These are phyloP conservation scores for Trifolium repens DNA, from an alignment of 306 rosid species.

Conservation along the genomic window DNA sequence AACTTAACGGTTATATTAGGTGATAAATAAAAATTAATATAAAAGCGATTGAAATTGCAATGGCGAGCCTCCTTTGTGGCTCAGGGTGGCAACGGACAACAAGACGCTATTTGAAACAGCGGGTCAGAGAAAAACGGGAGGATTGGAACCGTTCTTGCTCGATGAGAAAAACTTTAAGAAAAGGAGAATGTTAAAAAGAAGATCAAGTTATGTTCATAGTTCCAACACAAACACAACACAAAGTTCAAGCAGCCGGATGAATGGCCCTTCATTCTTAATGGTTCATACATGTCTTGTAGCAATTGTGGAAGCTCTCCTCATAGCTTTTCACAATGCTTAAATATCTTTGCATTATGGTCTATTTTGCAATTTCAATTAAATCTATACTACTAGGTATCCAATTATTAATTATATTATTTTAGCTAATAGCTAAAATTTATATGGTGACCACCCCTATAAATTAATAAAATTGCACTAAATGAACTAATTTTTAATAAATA, in stretches of 20 bases:
- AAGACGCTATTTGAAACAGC: neutral
- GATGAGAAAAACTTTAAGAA: neutral
- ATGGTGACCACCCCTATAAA: neutral
- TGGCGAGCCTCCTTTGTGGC: neutral
- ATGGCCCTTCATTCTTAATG: neutral
- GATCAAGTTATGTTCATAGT: neutral
- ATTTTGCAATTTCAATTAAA: neutral
- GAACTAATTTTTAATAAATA: neutral
- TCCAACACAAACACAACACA: neutral
- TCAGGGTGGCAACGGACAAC: neutral
- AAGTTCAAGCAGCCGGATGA: neutral
- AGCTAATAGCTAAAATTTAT: neutral
- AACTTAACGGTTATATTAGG: neutral
- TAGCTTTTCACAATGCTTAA: neutral
- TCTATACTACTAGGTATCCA: neutral
- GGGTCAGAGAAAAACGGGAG: neutral
- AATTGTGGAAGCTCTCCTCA: neutral
- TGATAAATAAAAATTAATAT: neutral
- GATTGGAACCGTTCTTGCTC: neutral
- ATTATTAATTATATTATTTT: too few species aligned
- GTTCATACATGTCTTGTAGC: neutral
- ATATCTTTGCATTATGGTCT: neutral
- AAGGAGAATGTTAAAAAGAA: neutral
- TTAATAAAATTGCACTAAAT: neutral
- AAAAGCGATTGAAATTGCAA: neutral